These are phyloP conservation scores for Sporopachydermia quercuum DNA, from an alignment of 805 yeast species.

Conservation along the genomic window DNA sequence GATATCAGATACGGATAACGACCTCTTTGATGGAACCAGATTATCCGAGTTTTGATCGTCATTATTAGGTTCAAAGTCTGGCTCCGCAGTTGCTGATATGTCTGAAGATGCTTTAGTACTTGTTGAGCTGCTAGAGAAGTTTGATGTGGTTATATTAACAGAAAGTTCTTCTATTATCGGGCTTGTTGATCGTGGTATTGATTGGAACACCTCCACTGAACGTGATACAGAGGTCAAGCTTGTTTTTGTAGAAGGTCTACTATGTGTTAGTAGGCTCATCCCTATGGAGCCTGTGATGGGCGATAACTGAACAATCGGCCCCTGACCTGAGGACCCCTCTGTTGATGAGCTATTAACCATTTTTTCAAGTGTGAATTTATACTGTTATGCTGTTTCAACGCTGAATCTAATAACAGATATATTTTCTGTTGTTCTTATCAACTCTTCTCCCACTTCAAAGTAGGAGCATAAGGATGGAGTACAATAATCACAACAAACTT, in stretches of 20 bases:
- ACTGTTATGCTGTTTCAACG: no score
- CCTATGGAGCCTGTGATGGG: not conserved
- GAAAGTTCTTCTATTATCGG: not conserved
- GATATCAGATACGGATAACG: not conserved
- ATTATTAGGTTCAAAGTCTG: not conserved
- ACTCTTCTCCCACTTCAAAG: no score
- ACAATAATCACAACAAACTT: no score
- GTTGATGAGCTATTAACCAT: not conserved
- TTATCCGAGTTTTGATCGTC: not conserved
- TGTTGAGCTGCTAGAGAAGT: not conserved
- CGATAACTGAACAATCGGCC: not conserved
- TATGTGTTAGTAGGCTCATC: not conserved
- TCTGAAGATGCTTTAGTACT: no score
- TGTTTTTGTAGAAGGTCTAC: not conserved
- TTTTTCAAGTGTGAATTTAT: not conserved
- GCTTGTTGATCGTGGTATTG: not conserved
- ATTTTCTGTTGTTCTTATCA: no score
- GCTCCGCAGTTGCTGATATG: no score
- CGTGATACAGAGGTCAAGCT: no score
- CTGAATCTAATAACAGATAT: no score
- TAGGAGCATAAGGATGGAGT: no score
- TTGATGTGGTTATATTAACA: not conserved
- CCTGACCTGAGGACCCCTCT: not conserved
- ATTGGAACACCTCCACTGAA: no score
- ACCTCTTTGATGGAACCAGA: not conserved